phyloP scores from a whole-genome alignment of 1,139 yeast genomes.

The Blastobotrys illinoisensis region DNA sequence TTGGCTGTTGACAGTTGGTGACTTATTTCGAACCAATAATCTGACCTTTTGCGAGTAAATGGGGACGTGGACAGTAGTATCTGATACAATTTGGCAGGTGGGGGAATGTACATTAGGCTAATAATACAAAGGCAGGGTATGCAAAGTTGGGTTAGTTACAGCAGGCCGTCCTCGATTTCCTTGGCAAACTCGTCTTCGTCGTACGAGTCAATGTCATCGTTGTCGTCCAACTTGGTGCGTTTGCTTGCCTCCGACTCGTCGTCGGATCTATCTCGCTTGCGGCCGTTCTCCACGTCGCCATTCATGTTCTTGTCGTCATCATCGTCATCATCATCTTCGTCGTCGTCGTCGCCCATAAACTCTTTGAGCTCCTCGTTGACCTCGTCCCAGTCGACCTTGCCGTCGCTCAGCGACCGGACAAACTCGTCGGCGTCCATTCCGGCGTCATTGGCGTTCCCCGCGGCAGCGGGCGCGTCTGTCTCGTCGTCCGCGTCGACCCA shows the following conservation, averaged over 20 bases:
- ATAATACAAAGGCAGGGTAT: not conserved
- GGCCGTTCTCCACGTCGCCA: constrained; percentile 19
- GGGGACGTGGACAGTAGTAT: too few species aligned
- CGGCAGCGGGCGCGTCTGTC: constrained; percentile 2
- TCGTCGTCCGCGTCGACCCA: constrained; percentile 9
- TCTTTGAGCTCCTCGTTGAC: constrained; percentile 36
- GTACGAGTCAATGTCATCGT: constrained; percentile 14
- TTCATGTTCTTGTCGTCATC: constrained; percentile 22
- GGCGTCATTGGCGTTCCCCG: constrained; percentile 42
- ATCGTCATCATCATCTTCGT: constrained; percentile 29
- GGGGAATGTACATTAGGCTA: not conserved
- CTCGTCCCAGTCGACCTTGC: constrained; percentile 36
- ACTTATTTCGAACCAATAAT: too few species aligned
- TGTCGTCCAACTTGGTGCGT: constrained; percentile 18
- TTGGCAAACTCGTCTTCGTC: constrained; percentile 38
- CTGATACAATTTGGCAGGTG: too few species aligned
- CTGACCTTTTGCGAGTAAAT: too few species aligned
- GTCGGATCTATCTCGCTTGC: constrained; percentile 12
- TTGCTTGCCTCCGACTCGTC: constrained; percentile 15
- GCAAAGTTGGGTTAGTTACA: constrained; percentile 13
- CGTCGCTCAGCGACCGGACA: constrained; percentile 29
- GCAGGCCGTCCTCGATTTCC: constrained; percentile 32
- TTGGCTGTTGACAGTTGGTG: too few species aligned
- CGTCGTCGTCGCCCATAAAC: constrained; percentile 31
- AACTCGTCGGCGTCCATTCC: constrained; percentile 29